Evolutionary conservation across 805 yeast species (phyloP).

Genomic region (Brettanomyces bruxellensis): DNA sequence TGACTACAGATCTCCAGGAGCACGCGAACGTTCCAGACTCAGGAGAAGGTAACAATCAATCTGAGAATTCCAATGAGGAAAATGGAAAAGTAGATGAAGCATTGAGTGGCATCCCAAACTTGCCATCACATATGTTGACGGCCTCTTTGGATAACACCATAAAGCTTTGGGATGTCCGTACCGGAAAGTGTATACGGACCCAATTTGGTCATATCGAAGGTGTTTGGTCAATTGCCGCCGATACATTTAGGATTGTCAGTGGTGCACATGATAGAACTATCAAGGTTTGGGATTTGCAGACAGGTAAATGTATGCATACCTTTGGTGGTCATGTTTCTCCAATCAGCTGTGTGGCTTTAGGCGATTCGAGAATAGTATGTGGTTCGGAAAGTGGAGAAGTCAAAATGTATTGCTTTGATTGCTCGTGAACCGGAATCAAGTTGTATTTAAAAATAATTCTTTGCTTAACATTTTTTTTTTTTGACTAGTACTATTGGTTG

Average conservation of each 20-base stretch:
- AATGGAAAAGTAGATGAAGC: constrained; percentile 5
- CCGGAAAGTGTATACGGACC: constrained; percentile 85
- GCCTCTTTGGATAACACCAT: constrained; percentile 90
- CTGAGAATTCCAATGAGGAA: constrained; percentile 15
- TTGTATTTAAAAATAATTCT: too few relatives aligned
- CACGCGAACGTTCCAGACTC: constrained; percentile 6
- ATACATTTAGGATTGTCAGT: constrained; percentile 85
- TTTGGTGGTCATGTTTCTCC: constrained; percentile 62
- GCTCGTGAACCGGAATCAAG: constrained; percentile 6
- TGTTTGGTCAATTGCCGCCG: constrained; percentile 95
- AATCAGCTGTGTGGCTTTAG: constrained; percentile 68
- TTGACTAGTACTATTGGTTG: not conserved
- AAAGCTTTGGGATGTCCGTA: constrained; percentile 80
- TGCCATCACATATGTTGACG: constrained; percentile 78
- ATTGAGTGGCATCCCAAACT: constrained; percentile 23
- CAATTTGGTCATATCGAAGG: constrained; percentile 98
- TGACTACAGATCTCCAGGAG: constrained; percentile 24
- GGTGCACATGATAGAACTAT: constrained; percentile 90
- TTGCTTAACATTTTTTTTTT: not conserved
- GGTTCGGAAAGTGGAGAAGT: constrained; percentile 87
- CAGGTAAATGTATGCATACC: constrained; percentile 90
- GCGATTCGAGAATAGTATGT: constrained; percentile 83
- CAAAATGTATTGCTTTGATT: constrained; percentile 73
- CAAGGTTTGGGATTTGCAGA: constrained; percentile 93
- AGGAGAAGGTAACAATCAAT: constrained; percentile 8